Evolutionary conservation across 1,284 basidiomycete species (phyloP).

Genomic region (Entoloma clypeatum): DNA sequence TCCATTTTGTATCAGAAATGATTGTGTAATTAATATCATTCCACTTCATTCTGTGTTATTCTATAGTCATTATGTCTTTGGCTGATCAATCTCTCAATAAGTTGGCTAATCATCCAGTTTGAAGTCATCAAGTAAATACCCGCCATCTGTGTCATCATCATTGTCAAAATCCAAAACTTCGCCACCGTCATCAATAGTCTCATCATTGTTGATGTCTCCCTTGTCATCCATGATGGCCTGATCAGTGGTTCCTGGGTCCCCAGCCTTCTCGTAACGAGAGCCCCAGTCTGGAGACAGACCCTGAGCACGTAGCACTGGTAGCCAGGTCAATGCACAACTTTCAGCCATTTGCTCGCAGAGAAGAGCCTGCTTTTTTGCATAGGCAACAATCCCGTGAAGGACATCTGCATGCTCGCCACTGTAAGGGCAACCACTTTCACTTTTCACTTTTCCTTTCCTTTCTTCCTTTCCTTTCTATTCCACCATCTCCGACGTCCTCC

Average conservation of each 20-base stretch:
- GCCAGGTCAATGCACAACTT: slow-evolving; percentile 2
- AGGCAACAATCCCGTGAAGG: slow-evolving; percentile 12
- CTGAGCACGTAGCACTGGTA: not conserved
- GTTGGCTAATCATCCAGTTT: not conserved
- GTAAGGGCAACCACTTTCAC: no score
- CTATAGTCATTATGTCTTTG: not conserved
- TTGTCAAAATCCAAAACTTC: not conserved
- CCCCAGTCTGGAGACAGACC: no score
- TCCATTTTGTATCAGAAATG: no score
- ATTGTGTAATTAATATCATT: no score
- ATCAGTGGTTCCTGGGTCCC: not conserved
- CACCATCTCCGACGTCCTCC: no score
- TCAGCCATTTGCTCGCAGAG: slow-evolving; percentile 3
- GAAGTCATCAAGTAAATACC: slow-evolving; percentile 1
- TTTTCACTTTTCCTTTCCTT: no score
- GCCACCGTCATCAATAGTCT: not conserved
- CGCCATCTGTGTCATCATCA: slow-evolving; percentile 1
- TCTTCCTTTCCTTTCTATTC: no score
- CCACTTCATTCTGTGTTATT: no score
- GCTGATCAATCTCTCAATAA: not conserved
- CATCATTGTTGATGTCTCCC: not conserved
- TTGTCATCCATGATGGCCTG: not conserved
- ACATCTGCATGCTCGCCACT: not conserved
- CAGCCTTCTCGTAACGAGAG: not conserved
- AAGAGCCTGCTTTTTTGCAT: slow-evolving; percentile 15